These are phyloP conservation scores for Ascoidea asiatica DNA, from an alignment of 805 yeast species.

Conservation along the genomic window DNA sequence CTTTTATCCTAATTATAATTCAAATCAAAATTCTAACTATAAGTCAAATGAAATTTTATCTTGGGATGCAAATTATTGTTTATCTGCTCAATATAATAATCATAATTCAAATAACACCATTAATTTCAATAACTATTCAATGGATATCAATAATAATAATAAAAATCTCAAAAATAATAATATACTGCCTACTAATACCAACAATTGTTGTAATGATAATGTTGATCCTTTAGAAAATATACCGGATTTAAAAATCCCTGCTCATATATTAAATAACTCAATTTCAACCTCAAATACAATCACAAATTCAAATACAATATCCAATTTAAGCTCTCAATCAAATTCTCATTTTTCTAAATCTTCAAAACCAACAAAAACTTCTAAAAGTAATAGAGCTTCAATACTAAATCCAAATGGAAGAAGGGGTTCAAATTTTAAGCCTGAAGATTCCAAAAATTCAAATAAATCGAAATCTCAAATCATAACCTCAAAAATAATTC, in stretches of 20 bases:
- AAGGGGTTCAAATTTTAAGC: background rate
- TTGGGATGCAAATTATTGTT: background rate
- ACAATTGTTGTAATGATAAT: too few relatives aligned
- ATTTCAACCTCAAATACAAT: too few relatives aligned
- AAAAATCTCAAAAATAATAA: too few relatives aligned
- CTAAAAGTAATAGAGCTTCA: background rate
- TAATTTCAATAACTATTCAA: background rate
- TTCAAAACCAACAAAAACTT: background rate
- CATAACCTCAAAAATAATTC: too few relatives aligned
- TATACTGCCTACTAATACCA: background rate
- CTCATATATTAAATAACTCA: too few relatives aligned
- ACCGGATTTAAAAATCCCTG: too few relatives aligned
- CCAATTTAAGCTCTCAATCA: background rate
- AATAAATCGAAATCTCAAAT: too few relatives aligned
- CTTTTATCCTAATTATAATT: too few relatives aligned
- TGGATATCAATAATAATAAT: background rate
- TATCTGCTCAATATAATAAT: background rate
- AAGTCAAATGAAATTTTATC: too few relatives aligned
- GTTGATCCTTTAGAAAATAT: background rate
- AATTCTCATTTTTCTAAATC: background rate
- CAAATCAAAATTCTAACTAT: background rate
- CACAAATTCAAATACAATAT: background rate
- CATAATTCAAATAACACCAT: background rate
- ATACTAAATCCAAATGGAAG: background rate
- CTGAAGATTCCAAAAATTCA: background rate